phyloP scores from a whole-genome alignment of 352 stramenopile genomes.

The Globisporangium carolinianum region DNA sequence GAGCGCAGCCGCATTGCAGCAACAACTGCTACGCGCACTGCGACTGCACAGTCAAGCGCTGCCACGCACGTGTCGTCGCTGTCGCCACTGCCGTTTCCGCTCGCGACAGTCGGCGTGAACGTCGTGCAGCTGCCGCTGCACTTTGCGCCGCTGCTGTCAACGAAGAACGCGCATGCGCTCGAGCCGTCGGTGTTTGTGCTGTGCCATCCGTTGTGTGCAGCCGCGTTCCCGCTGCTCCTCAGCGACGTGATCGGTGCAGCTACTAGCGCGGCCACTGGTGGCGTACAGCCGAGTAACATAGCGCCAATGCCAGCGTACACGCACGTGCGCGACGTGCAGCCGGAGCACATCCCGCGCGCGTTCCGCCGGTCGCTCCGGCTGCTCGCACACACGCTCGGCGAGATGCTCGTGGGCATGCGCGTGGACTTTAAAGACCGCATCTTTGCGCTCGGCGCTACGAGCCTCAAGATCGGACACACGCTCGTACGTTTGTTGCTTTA shows the following conservation, averaged over 20 bases:
- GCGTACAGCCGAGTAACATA: not conserved
- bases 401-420: conserved; percentile 37
- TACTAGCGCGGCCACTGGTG: conserved; percentile 1
- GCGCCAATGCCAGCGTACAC: conserved; percentile 21
- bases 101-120: conserved; percentile 16
- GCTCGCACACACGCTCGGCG: conserved; percentile 55
- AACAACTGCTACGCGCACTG: not conserved
- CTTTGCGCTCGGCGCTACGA: conserved; percentile 59
- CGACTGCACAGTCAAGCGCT: not conserved
- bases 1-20: not conserved
- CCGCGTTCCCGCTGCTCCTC: conserved; percentile 64
- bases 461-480: conserved; percentile 76
- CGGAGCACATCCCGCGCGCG: conserved; percentile 55
- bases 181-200: conserved; percentile 74
- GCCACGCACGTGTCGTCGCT: not conserved
- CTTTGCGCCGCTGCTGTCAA: conserved; percentile 43
- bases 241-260: conserved; percentile 27
- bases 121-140: conserved; percentile 54
- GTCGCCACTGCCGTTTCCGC: not conserved
- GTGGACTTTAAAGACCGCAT: conserved; percentile 67
- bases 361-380: conserved; percentile 58
- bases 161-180: conserved; percentile 18
- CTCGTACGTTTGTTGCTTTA: conserved; percentile 22
- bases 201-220: conserved; percentile 51
- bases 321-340: conserved; percentile 58